These are phyloP conservation scores for Schizophyllum amplum DNA, from an alignment of 1,284 basidiomycete genomes.

Conservation along the genomic window DNA sequence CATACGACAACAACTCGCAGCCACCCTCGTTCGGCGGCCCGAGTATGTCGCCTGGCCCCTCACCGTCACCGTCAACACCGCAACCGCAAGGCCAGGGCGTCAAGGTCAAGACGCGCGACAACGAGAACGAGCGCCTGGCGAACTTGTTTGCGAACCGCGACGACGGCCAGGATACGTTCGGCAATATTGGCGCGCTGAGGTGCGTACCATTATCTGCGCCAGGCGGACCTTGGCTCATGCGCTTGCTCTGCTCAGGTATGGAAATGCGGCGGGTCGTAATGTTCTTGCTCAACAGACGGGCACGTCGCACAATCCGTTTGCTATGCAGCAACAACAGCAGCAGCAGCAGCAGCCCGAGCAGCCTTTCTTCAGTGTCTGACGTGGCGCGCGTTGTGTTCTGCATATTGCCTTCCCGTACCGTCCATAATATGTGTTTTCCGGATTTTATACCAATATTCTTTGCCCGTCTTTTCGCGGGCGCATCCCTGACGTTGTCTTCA, in stretches of 20 bases:
- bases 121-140: constrained; percentile 75
- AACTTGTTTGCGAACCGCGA: constrained; percentile 77
- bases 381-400: not conserved
- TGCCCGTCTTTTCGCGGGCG: too few species aligned
- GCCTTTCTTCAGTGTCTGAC: constrained; percentile 75
- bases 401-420: not conserved
- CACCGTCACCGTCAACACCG: not conserved
- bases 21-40: not conserved
- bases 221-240: not conserved
- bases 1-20: not conserved
- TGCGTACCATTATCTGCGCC: constrained; percentile 22
- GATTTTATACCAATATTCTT: not conserved
- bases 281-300: constrained; percentile 52
- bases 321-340: constrained; percentile 45
- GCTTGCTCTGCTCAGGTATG: constrained; percentile 39
- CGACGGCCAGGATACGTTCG: constrained; percentile 91
- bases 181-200: constrained; percentile 77
- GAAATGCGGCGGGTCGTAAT: constrained; percentile 55
- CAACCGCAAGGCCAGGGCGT: not conserved
- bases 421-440: not conserved
- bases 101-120: constrained; percentile 41
- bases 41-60: not conserved
- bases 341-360: constrained; percentile 55
- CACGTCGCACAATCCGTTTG: constrained; percentile 67
- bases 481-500: too few species aligned